phyloP scores from a whole-genome alignment of 768 basidiomycete species.

The Agrocybe chaxingu region DNA sequence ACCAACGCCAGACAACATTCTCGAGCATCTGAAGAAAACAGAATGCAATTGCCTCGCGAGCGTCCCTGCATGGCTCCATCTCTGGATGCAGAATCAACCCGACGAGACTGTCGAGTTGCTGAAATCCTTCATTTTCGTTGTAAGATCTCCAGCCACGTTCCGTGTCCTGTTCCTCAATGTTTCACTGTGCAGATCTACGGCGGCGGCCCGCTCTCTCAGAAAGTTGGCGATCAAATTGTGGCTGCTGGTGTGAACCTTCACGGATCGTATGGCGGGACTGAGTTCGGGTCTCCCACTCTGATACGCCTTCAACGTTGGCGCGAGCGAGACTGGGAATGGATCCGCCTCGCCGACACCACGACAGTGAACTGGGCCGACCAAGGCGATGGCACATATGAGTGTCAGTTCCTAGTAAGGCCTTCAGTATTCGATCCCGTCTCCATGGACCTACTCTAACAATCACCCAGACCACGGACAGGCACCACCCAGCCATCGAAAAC shows the following conservation, averaged over 20 bases:
- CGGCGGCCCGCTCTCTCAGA: slow-evolving; percentile 33
- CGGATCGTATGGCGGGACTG: slow-evolving; percentile 34
- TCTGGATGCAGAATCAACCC: slow-evolving; percentile 27
- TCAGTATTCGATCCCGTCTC: too few species aligned
- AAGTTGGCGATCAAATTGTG: slow-evolving; percentile 29
- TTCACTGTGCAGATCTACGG: slow-evolving; percentile 21
- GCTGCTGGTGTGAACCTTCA: slow-evolving; percentile 29
- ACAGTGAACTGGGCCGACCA: slow-evolving; percentile 32
- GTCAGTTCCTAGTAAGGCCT: slow-evolving; percentile 30
- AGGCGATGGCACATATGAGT: slow-evolving; percentile 35
- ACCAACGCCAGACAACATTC: slow-evolving; percentile 26
- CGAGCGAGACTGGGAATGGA: slow-evolving; percentile 29
- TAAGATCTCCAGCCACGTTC: slow-evolving; percentile 1
- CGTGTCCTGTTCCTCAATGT: neutral
- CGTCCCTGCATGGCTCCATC: slow-evolving; percentile 36
- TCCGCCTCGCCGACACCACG: slow-evolving; percentile 21
- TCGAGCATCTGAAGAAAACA: slow-evolving; percentile 27
- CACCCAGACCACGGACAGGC: too few species aligned
- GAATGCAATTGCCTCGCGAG: slow-evolving; percentile 27
- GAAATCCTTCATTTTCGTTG: slow-evolving; percentile 18
- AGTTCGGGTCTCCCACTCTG: slow-evolving; percentile 23
- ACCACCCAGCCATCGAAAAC: slow-evolving; percentile 17
- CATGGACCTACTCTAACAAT: too few species aligned
- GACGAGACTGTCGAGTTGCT: slow-evolving; percentile 20
- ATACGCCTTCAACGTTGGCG: slow-evolving; percentile 11